Conservation (phyloP, 2,329 filamentous ascomycete genomes). For the Beauveria rudraprayagi region DNA sequence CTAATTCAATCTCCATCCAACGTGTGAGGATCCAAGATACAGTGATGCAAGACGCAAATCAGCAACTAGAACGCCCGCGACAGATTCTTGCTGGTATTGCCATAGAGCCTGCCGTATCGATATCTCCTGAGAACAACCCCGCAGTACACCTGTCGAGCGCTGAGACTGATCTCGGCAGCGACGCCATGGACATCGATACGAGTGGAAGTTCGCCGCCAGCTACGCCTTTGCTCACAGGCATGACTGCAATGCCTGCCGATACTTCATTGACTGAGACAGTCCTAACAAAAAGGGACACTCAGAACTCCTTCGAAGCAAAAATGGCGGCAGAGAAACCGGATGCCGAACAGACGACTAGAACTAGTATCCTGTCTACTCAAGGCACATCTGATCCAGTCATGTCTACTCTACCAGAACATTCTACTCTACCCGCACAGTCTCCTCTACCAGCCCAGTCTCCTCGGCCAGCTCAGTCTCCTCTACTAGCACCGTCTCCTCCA, state of each 20-base stretch:
- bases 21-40: background rate
- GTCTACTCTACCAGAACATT: too few species aligned
- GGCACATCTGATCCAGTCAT: too few species aligned
- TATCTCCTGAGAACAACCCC: too few species aligned
- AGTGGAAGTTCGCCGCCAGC: background rate
- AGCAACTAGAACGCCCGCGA: background rate
- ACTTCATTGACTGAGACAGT: background rate
- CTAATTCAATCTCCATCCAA: background rate
- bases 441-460: too few species aligned
- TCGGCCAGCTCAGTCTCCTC: too few species aligned
- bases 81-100: background rate
- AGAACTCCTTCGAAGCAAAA: background rate
- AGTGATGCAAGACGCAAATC: background rate
- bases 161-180: background rate
- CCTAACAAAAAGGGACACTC: background rate
- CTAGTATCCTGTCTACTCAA: background rate
- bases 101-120: background rate
- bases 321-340: background rate
- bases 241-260: too few species aligned
- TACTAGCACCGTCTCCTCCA: too few species aligned
- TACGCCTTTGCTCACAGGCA: too few species aligned
- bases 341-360: background rate
- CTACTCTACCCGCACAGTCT: too few species aligned
- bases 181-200: conserved; percentile 4
- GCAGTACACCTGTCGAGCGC: background rate